Evolutionary conservation across 371 early-diverging fungal genomes (phyloP).

Genomic region (Mucor velutinosus): DNA sequence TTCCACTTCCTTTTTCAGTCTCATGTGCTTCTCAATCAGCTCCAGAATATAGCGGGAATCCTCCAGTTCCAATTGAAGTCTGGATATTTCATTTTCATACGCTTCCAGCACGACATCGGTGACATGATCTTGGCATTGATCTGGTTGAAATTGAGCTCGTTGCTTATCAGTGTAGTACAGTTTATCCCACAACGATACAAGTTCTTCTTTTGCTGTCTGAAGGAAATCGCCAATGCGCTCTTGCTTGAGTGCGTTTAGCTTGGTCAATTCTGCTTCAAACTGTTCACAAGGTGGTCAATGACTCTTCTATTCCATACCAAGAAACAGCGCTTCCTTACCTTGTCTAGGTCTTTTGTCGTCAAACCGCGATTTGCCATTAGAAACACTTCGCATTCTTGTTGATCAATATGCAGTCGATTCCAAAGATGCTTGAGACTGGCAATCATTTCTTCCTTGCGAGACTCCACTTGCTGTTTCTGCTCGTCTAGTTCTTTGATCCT

Average conservation of each 20-base stretch:
- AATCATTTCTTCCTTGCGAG: constrained; percentile 37
- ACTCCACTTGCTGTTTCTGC: constrained; percentile 34
- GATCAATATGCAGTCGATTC: constrained; percentile 36
- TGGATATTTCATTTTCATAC: constrained; percentile 41
- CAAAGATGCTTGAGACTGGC: constrained; percentile 37
- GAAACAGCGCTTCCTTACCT: constrained; percentile 9
- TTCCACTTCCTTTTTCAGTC: constrained; percentile 38
- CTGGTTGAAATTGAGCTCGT: constrained; percentile 32
- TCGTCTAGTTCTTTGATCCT: constrained; percentile 31
- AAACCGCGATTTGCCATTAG: constrained; percentile 30
- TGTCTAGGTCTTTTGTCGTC: constrained; percentile 27
- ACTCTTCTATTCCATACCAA: too few relatives aligned
- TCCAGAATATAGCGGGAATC: constrained; percentile 48
- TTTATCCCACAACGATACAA: constrained; percentile 40
- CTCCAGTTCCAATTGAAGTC: constrained; percentile 34
- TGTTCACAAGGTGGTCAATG: neutral
- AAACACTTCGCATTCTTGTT: constrained; percentile 26
- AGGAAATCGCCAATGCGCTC: constrained; percentile 49
- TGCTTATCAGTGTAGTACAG: constrained; percentile 40
- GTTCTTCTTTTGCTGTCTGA: constrained; percentile 35
- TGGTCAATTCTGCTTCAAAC: constrained; percentile 36
- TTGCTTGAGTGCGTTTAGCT: constrained; percentile 32
- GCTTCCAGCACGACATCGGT: constrained; percentile 28
- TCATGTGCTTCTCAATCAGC: constrained; percentile 42
- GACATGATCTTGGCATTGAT: constrained; percentile 11